Base-by-base conservation (phyloP, 1,284 basidiomycete genomes). In the Puccinia horiana region DNA sequence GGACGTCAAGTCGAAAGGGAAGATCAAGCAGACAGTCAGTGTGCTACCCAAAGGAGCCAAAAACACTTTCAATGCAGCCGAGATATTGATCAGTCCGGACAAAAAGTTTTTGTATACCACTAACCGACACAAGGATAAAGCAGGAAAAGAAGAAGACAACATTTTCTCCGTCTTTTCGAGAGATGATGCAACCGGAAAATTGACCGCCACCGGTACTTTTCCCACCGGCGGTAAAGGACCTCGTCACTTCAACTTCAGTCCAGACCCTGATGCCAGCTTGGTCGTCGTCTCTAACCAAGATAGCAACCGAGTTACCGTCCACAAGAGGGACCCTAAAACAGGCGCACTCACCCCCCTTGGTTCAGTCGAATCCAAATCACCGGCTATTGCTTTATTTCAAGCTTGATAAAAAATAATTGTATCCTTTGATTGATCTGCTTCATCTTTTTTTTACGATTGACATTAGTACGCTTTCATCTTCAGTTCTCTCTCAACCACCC, bases 61-160 rank as follows among this genome's bases (percentile, higher is more conserved):
- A 52, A 61, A 49, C 40, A 74, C 69, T 4, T 81, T 81, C 69
- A 70, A 70, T 40, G 79, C 79, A 2, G 70, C 65, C 40, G 79
- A 81, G 42, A 81, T 81, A 20, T 20, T 70, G 18, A 44, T 63
- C n/a, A 54, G 70, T 12, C 79, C 79, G 5, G 79, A 81, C 37
- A 54, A 54, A 35, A 73, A 75, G 42, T 81, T 81, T 49, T 32
- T 81, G 44, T 81, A 81, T 75, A 35, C 58, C 11, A 74, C 79
- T 23, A 81, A 74, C 49, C 26, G 79, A 32, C 70, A 52, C 16
- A 74, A 61, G 32, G 56, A 73, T 29, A n/a, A 26, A 20, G 26
- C 35, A n/a, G 61, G 79, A 0, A 37, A 52, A 32, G 61, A 49
- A 12, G 37, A 47, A 26, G 79, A 81, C 37, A 74, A 81, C 58